These are phyloP conservation scores for Colletotrichum acutatum DNA, from an alignment of 2,329 filamentous ascomycete species.

Conservation along the genomic window DNA sequence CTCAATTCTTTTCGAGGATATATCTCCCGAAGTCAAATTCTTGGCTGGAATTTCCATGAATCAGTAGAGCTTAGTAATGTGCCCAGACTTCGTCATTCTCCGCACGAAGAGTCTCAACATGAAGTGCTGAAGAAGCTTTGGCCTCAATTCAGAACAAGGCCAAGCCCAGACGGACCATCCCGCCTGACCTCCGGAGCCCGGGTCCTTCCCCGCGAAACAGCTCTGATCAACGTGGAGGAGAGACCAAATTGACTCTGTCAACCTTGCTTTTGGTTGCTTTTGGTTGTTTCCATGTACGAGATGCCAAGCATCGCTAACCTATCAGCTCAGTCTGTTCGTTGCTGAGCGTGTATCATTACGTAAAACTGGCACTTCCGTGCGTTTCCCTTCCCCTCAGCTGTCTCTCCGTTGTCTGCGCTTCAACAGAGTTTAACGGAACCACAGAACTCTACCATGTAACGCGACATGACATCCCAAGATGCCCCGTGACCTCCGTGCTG, in stretches of 20 bases:
- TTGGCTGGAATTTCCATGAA: too few species aligned
- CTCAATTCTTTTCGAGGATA: too few species aligned
- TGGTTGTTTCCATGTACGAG: constrained; percentile 24
- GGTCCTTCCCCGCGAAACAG: constrained; percentile 25
- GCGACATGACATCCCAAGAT: constrained; percentile 6
- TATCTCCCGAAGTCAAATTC: too few species aligned
- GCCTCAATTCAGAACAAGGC: neutral
- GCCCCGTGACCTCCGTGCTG: constrained; percentile 19
- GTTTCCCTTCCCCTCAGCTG: constrained; percentile 24
- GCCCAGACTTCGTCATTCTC: neutral
- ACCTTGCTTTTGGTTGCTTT: constrained; percentile 11
- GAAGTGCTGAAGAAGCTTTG: neutral
- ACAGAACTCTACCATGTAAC: constrained; percentile 15
- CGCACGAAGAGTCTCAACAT: neutral
- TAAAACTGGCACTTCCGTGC: constrained; percentile 30
- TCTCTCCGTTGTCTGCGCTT: neutral
- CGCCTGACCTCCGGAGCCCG: constrained; percentile 30
- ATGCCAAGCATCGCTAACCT: constrained; percentile 28
- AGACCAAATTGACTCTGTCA: neutral
- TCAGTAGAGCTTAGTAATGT: neutral
- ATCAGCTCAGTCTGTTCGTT: constrained; percentile 3
- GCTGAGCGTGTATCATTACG: constrained; percentile 31
- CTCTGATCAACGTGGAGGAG: neutral
- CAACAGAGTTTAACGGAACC: constrained; percentile 10
- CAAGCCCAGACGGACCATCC: constrained; percentile 21